These are phyloP conservation scores for Diaporthe ampelina DNA, from an alignment of 2,329 filamentous ascomycete species.

Conservation along the genomic window DNA sequence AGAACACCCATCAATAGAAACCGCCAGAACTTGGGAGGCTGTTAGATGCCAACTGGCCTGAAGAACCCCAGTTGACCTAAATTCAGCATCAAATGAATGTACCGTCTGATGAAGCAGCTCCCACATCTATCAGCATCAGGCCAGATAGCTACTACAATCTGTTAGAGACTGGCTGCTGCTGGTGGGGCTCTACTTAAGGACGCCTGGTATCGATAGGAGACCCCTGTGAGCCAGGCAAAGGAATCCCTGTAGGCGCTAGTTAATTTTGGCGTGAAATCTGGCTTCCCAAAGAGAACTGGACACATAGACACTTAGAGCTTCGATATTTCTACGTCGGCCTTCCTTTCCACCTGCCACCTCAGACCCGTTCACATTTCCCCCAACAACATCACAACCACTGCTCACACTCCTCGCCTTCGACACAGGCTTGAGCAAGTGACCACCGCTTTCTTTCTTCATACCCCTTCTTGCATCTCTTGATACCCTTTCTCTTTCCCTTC, in stretches of 20 bases:
- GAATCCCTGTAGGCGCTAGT: constrained; percentile 39
- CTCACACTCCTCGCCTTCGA: constrained; percentile 32
- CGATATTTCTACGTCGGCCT: constrained; percentile 39
- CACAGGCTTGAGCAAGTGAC: constrained; percentile 39
- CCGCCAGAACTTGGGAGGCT: constrained; percentile 18
- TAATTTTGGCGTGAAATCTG: constrained; percentile 39
- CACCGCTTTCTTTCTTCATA: constrained; percentile 31
- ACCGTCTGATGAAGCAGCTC: neutral
- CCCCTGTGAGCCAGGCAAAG: neutral
- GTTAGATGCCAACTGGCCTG: constrained; percentile 31
- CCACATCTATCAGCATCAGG: neutral
- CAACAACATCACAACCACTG: constrained; percentile 8
- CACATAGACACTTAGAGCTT: constrained; percentile 42
- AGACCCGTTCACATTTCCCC: constrained; percentile 2
- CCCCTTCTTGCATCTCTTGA: constrained; percentile 46
- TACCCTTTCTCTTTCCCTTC: constrained; percentile 48
- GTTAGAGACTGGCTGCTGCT: neutral
- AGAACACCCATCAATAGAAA: constrained; percentile 18
- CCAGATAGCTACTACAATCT: neutral
- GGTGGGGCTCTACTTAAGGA: constrained; percentile 23
- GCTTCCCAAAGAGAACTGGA: constrained; percentile 41
- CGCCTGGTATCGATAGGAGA: constrained; percentile 30
- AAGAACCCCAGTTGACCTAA: neutral
- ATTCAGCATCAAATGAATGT: neutral
- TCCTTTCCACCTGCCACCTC: constrained; percentile 27